Evolutionary conservation across 2,329 filamentous ascomycete species (phyloP), one percentile per base, ranked within the genome.

Genomic region (Pestalotiopsis sp.): DNA sequence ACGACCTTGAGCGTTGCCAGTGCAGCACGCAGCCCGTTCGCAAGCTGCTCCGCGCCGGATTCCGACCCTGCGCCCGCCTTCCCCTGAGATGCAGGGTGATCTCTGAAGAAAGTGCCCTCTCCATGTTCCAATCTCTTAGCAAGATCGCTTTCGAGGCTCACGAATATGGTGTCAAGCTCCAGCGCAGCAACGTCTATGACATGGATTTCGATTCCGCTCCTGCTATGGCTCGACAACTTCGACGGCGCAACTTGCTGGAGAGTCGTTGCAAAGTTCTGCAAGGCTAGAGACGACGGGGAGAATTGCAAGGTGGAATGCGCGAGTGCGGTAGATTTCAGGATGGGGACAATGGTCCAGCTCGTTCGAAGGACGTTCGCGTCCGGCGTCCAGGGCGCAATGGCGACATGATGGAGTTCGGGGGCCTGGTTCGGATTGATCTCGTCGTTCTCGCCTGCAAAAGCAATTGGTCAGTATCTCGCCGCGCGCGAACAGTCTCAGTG

Each of bases 321-420:
- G 58, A 94, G 85, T 11, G 88, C 86, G 58, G 88, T 85, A 57
- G 90, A 90, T 71, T 85, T 84, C 25, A 86, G 85, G 69, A 97
- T 88, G 1, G 95, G 93, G 41, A 98, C 88, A 64, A 98, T 88
- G 7, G 94, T 94, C 96, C 96, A 99, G 61, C 88, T 86, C 20
- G 90, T 88, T 68, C 90, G 88, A 76, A 92, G 85, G 23, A 87
- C 81, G 5, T 81, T 83, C 45, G 84, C 79, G 67, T 82, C 84
- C 13, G 93, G 91, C 1, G 87, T 83, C 91, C 92, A 94, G 3
- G 92, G 92, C 61, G 92, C 89, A 72, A 95, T 88, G 57, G 92
- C 92, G 71, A 94, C 86, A 77, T 94, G 87, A 69, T 88, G 83
- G 68, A 87, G 76, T 27, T 85, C 81, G 70, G 81, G 80, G 31